Evolutionary conservation across 2,329 filamentous ascomycete genomes (phyloP).

Genomic region (Penicillium brasilianum): DNA sequence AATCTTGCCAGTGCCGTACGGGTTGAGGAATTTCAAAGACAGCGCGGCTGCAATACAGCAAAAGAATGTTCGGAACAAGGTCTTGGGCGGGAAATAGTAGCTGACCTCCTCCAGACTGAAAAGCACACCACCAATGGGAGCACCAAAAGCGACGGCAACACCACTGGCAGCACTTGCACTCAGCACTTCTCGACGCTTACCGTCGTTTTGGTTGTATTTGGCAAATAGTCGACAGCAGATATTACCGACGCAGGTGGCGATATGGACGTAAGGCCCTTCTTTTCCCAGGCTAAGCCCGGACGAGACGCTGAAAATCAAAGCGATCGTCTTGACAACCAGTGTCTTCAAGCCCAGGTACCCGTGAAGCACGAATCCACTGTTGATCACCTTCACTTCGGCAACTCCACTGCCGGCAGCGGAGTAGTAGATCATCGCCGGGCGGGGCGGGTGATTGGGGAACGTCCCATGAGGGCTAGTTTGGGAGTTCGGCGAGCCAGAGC

Average conservation of each 20-base stretch:
- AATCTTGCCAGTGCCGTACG: conserved; percentile 94
- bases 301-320: conserved; percentile 83
- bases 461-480: conserved; percentile 48
- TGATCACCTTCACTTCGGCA: conserved; percentile 93
- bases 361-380: conserved; percentile 97
- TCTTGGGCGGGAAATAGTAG: conserved; percentile 98
- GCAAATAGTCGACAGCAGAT: conserved; percentile 91
- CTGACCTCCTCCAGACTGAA: conserved; percentile 93
- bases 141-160: conserved; percentile 92
- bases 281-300: conserved; percentile 94
- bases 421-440: conserved; percentile 86
- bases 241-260: conserved; percentile 92
- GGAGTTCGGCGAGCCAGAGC: conserved; percentile 48
- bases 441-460: conserved; percentile 37
- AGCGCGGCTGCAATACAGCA: conserved; percentile 92
- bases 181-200: conserved; percentile 89
- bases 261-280: conserved; percentile 96
- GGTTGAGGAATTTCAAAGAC: conserved; percentile 92
- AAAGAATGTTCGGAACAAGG: conserved; percentile 95
- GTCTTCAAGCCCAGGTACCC: conserved; percentile 91
- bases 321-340: conserved; percentile 80
- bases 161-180: conserved; percentile 90
- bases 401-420: conserved; percentile 95
- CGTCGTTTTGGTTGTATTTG: conserved; percentile 94
- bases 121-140: conserved; percentile 84